These are phyloP conservation scores for Paecilomyces variotii DNA, from an alignment of 2,329 filamentous ascomycete genomes.

Conservation along the genomic window DNA sequence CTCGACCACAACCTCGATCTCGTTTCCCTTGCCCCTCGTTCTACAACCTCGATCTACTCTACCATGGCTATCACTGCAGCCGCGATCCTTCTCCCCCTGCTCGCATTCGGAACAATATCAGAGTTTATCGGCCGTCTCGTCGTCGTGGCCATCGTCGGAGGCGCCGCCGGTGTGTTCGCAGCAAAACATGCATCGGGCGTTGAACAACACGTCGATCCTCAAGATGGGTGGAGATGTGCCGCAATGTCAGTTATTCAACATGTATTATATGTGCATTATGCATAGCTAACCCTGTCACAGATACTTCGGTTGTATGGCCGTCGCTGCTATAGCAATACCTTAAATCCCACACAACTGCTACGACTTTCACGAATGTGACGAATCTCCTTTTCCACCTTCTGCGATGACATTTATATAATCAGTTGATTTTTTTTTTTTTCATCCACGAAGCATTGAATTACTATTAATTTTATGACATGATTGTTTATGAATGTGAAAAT, in stretches of 20 bases:
- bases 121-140: constrained; percentile 51
- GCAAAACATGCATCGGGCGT: constrained; percentile 27
- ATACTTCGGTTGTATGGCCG: constrained; percentile 33
- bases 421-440: background rate
- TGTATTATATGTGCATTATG: background rate
- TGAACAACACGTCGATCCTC: constrained; percentile 27
- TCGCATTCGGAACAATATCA: constrained; percentile 51
- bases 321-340: constrained; percentile 30
- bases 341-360: constrained; percentile 7
- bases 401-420: background rate
- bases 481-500: background rate
- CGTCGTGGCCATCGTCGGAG: constrained; percentile 47
- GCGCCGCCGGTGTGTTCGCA: constrained; percentile 36
- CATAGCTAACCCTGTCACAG: constrained; percentile 10
- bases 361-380: constrained; percentile 2
- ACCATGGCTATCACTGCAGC: constrained; percentile 42
- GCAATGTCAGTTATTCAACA: constrained; percentile 21
- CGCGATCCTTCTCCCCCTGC: constrained; percentile 49
- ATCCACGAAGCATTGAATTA: background rate
- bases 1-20: constrained; percentile 44
- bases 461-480: background rate
- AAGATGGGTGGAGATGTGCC: constrained; percentile 33
- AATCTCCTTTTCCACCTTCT: background rate
- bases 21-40: constrained; percentile 23
- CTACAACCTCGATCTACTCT: constrained; percentile 22